A percentile compares a stretch with the other conserved stretches of the same genome.
Evolutionary conservation across 257 asterid species (phyloP).

Genomic region (Solanum medicagineum): DNA sequence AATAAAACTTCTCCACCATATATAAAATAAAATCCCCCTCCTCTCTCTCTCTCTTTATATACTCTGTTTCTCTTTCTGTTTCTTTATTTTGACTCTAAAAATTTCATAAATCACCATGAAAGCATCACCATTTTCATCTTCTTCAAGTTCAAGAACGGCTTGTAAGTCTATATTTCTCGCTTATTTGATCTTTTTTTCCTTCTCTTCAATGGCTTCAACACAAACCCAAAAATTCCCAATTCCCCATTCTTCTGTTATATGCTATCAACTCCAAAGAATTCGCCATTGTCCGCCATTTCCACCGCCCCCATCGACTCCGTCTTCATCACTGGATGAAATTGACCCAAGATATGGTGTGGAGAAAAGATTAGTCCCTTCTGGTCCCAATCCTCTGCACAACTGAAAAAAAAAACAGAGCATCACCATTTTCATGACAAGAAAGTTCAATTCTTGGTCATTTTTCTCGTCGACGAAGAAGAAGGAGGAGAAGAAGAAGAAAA

Average conservation of each 20-base stretch:
- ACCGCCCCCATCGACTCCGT: constrained; percentile 3
- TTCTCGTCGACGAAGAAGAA: background rate
- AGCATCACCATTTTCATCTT: background rate
- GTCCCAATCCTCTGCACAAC: constrained; percentile 90
- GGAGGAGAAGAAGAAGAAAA: background rate
- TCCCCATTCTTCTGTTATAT: background rate
- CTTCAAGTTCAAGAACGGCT: background rate
- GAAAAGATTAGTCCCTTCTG: constrained; percentile 78
- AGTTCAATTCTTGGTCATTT: background rate
- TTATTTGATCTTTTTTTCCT: background rate
- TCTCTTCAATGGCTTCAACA: background rate
- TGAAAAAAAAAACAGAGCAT: constrained; percentile 6
- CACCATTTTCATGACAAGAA: background rate
- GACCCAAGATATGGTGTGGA: constrained; percentile 79
- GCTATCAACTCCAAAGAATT: constrained; percentile 34
- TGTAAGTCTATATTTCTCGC: background rate
- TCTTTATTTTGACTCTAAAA: background rate
- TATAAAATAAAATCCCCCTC: background rate
- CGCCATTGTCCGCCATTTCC: constrained; percentile 52
- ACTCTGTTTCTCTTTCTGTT: background rate
- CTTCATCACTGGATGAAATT: constrained; percentile 27
- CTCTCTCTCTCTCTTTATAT: background rate
- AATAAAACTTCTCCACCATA: background rate
- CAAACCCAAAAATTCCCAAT: background rate
- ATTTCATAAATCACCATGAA: constrained; percentile 8